These are phyloP conservation scores for Tetramitus jugosus DNA, from an alignment of 208 protist species.

Conservation along the genomic window DNA sequence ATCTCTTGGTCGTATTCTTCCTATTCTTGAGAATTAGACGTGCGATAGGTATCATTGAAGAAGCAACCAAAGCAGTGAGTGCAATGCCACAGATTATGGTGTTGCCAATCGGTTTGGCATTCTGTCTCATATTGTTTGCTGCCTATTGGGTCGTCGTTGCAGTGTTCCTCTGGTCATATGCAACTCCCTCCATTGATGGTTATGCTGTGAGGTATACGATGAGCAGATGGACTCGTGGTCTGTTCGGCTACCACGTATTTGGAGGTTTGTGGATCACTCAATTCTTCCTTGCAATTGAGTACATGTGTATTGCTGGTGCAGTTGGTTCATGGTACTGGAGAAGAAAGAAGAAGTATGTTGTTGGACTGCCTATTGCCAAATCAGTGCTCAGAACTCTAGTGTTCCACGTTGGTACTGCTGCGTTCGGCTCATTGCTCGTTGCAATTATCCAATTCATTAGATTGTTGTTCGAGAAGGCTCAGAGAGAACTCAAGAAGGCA, in stretches of 20 bases:
- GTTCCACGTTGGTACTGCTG: constrained; percentile 58
- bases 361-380: background rate
- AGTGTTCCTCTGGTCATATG: background rate
- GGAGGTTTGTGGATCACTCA: background rate
- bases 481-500: constrained; percentile 23
- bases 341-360: background rate
- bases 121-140: background rate
- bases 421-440: constrained; percentile 59
- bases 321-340: constrained; percentile 17
- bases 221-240: background rate
- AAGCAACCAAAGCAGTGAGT: background rate
- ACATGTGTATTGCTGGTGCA: background rate
- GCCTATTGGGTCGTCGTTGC: background rate
- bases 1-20: background rate
- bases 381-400: constrained; percentile 8
- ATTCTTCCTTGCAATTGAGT: background rate
- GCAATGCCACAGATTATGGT: background rate
- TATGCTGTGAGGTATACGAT: background rate
- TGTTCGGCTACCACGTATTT: background rate
- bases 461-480: constrained; percentile 36
- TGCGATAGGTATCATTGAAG: constrained; percentile 16
- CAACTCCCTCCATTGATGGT: background rate
- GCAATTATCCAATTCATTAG: constrained; percentile 55
- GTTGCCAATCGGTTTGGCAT: background rate
- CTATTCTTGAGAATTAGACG: background rate